Evolutionary conservation across 2,329 filamentous ascomycete species (phyloP), one percentile per base, ranked within the genome.

Genomic region (Claviceps sp.): DNA sequence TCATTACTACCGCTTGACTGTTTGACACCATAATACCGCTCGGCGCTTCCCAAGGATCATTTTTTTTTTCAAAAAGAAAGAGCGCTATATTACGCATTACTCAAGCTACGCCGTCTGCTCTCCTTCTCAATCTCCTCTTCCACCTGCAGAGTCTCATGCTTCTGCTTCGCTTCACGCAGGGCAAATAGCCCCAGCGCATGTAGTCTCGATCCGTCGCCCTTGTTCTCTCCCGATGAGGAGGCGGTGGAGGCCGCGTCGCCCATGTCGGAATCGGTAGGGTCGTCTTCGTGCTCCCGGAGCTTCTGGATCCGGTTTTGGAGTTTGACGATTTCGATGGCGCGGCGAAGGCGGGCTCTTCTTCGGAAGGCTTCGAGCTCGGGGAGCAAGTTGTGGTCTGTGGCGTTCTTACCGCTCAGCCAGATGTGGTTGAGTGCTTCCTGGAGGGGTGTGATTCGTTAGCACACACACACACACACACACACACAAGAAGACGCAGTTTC

Each of bases 321-420:
- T 72, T 95, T 96, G 75, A 97, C 86, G 63, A 95, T 84, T 70
- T 97, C 88, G 72, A 98, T 94, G 62, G 90, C 91, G 57, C 91
- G 86, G 68, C 86, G 86, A 60, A 98, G 85, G 56, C 89, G 88
- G 53, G 88, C 88, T 70, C 89, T 89, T 70, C 94, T 88, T 74
- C 93, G 95, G 50, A 89, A 85, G 70, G 86, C 87, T 61, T 60
- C 60, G 75, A 98, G 94, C 73, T 98, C 93, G 59, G 93, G 93
- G 68, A 98, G 73, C 79, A 98, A 79, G 76, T 98, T 90, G 80
- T 96, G 89, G 70, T 97, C 90, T 55, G 86, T 88, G 56, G 93
- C 93, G 56, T 81, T 93, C 73, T 93, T 79, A 67, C 91, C 91
- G 64, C 82, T 93, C 62, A 97, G 82, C 91, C 91, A 97, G 55